These are phyloP conservation scores for Corniculantispora saksenae DNA, from an alignment of 2,329 filamentous ascomycete species.

Conservation along the genomic window DNA sequence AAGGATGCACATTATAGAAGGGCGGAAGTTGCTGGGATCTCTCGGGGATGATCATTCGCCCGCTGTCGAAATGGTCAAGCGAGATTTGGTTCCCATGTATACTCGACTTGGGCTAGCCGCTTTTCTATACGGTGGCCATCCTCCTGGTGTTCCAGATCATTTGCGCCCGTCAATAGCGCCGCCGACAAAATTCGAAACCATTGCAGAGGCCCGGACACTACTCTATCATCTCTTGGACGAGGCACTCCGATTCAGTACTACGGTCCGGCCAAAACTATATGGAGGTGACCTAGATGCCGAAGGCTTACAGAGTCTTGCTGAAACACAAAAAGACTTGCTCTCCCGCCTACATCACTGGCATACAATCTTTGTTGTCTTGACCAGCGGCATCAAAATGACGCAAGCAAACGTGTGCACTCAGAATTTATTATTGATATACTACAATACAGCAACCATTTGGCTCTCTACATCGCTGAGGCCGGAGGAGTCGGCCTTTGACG, in stretches of 20 bases:
- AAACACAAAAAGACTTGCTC: slow-evolving; percentile 36
- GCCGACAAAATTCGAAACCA: slow-evolving; percentile 36
- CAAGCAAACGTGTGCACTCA: slow-evolving; percentile 21
- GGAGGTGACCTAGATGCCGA: slow-evolving; percentile 27
- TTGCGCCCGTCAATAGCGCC: slow-evolving; percentile 34
- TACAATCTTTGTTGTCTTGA: slow-evolving; percentile 32
- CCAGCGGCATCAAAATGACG: slow-evolving; percentile 12
- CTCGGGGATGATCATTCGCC: slow-evolving; percentile 31
- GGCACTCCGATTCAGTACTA: slow-evolving; percentile 37
- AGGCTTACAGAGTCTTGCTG: slow-evolving; percentile 30
- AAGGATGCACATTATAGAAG: slow-evolving; percentile 46
- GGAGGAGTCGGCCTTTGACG: slow-evolving; percentile 38
- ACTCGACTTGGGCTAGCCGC: slow-evolving; percentile 43
- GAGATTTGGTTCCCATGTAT: slow-evolving; percentile 46
- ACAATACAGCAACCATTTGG: slow-evolving; percentile 37
- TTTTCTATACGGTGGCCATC: slow-evolving; percentile 41
- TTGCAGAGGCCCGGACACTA: slow-evolving; percentile 32
- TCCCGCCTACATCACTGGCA: slow-evolving; percentile 33
- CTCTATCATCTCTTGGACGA: slow-evolving; percentile 44
- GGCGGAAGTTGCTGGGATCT: slow-evolving; percentile 41
- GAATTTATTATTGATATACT: slow-evolving; percentile 39
- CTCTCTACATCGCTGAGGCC: slow-evolving; percentile 32
- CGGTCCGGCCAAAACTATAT: slow-evolving; percentile 30
- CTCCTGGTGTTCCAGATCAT: slow-evolving; percentile 37
- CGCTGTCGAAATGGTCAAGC: slow-evolving; percentile 40